Conservation (phyloP, 768 basidiomycete genomes). For the Rhodotorula diobovata region DNA sequence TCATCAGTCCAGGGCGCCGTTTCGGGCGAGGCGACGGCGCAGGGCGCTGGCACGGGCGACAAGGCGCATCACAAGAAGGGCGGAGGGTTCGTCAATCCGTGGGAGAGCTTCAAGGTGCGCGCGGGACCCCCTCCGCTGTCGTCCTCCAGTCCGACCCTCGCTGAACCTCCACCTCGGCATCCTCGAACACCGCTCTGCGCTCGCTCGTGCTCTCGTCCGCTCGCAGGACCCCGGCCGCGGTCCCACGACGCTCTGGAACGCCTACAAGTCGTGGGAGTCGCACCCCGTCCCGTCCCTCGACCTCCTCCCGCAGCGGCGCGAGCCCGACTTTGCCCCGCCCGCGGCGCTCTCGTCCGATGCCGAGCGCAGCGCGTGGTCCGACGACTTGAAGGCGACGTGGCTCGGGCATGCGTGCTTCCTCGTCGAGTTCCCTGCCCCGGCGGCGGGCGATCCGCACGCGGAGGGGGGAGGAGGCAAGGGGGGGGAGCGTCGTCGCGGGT, state of each 20-base stretch:
- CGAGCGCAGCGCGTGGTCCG: constrained; percentile 1
- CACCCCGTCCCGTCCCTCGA: constrained; percentile 20
- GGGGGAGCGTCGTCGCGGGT: constrained; percentile 39
- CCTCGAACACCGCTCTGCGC: too few species aligned
- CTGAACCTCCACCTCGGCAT: too few species aligned
- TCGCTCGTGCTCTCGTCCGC: not conserved
- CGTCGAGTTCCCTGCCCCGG: constrained; percentile 45
- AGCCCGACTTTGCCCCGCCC: constrained; percentile 8
- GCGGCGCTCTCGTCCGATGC: not conserved
- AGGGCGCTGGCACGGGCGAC: not conserved
- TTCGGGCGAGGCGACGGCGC: not conserved
- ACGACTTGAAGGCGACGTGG: constrained; percentile 38
- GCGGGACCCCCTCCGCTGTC: too few species aligned
- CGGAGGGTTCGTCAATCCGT: constrained; percentile 34
- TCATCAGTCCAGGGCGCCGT: not conserved
- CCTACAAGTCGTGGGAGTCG: not conserved
- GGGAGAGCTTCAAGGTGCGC: constrained; percentile 21
- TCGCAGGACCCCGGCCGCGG: not conserved
- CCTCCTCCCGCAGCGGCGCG: constrained; percentile 14
- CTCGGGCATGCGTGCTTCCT: constrained; percentile 48
- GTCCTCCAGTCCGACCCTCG: not conserved
- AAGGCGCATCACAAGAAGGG: constrained; percentile 28
- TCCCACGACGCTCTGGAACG: not conserved
- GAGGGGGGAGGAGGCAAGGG: too few species aligned
- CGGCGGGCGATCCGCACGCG: not conserved